Evolutionary conservation across 768 basidiomycete species (phyloP).

Genomic region (Leccinellum luteum): DNA sequence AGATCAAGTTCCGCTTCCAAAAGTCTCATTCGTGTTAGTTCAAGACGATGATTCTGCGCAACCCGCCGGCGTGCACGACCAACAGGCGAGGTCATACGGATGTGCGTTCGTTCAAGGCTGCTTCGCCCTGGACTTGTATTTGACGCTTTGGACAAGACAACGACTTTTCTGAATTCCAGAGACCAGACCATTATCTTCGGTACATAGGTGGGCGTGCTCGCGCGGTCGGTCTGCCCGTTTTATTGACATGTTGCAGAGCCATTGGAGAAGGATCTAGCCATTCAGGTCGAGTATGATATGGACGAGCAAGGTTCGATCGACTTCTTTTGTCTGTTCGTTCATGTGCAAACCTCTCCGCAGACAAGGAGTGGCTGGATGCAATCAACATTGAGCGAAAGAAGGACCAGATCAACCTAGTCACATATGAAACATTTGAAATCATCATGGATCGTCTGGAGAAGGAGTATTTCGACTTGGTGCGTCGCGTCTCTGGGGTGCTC

Average conservation of each 20-base stretch:
- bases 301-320: constrained; percentile 83
- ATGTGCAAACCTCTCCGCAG: constrained; percentile 37
- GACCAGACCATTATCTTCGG: constrained; percentile 86
- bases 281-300: constrained; percentile 99
- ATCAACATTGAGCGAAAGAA: constrained; percentile 82
- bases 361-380: constrained; percentile 91
- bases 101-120: constrained; percentile 46
- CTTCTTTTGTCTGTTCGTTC: neutral
- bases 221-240: neutral
- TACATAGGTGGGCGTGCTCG: constrained; percentile 66
- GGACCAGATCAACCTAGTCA: constrained; percentile 64
- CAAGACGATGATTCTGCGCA: constrained; percentile 61
- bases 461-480: constrained; percentile 95
- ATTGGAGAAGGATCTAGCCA: constrained; percentile 85
- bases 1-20: constrained; percentile 48
- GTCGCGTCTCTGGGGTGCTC: constrained; percentile 23
- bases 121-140: neutral
- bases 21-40: constrained; percentile 64
- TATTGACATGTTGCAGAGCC: constrained; percentile 58
- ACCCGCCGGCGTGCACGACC: constrained; percentile 62
- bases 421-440: constrained; percentile 90
- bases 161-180: constrained; percentile 66
- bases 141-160: constrained; percentile 43
- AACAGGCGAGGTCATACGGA: constrained; percentile 65
- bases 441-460: constrained; percentile 98